Conservation (phyloP, 139 green algal genomes). For the Chlamydomonas sp. region DNA sequence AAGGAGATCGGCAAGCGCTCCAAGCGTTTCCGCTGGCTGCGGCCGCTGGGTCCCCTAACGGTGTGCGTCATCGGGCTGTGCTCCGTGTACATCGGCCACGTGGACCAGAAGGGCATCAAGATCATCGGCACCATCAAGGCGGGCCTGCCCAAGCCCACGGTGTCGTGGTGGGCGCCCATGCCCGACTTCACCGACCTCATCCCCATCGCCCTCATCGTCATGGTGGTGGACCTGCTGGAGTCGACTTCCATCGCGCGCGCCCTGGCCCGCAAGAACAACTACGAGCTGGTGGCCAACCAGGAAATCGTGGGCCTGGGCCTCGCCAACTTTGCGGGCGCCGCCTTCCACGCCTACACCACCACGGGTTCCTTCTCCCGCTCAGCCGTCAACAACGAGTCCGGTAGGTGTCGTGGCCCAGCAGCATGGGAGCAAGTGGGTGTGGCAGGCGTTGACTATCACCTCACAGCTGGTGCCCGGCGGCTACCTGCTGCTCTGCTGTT, state of each 20-base stretch:
- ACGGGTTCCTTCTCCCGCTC: constrained; percentile 78
- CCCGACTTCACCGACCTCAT: constrained; percentile 39
- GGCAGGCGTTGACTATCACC: no score
- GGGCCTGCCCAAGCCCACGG: constrained; percentile 47
- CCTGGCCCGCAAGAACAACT: constrained; percentile 85
- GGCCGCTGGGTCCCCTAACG: constrained; percentile 49
- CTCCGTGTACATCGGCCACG: constrained; percentile 37
- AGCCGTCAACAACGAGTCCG: constrained; percentile 55
- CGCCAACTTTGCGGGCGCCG: constrained; percentile 85
- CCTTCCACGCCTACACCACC: constrained; percentile 90
- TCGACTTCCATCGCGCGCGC: constrained; percentile 87
- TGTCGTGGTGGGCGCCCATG: constrained; percentile 53
- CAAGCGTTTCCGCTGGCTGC: constrained; percentile 42
- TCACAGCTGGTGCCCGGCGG: no score
- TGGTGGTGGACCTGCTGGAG: constrained; percentile 86
- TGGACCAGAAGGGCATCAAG: constrained; percentile 45
- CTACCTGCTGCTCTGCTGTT: no score
- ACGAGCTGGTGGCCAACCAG: constrained; percentile 82
- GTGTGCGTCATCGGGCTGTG: constrained; percentile 46
- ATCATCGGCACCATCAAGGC: constrained; percentile 53
- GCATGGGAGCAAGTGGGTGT: no score
- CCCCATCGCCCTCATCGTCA: constrained; percentile 49
- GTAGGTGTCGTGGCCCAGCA: neutral
- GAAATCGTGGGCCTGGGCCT: constrained; percentile 90
- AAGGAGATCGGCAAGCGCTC: constrained; percentile 39